A percentile compares a stretch with the other conserved stretches of the same genome.
These are phyloP conservation scores for Populus euphratica DNA, from an alignment of 345 rosid genomes.

Conservation along the genomic window DNA sequence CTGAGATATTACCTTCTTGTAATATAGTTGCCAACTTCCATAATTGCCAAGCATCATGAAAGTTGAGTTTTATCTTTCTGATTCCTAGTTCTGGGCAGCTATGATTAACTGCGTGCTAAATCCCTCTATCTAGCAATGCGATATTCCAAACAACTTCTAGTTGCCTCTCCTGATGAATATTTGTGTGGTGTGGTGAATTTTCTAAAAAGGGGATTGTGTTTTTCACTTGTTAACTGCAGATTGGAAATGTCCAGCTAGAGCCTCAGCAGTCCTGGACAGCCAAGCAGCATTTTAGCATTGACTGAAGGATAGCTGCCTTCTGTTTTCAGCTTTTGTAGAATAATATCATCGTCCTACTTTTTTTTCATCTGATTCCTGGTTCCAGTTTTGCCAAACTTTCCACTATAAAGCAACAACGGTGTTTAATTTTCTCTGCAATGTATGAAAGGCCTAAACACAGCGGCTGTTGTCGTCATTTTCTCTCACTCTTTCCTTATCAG, in stretches of 20 bases:
- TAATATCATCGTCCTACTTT: background rate
- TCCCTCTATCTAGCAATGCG: background rate
- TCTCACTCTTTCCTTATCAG: no score
- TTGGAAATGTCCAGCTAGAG: slow-evolving; percentile 67
- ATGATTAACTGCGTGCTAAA: background rate
- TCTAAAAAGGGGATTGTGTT: background rate
- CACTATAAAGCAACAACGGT: background rate
- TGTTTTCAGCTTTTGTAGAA: background rate
- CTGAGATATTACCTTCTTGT: background rate
- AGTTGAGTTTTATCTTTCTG: background rate
- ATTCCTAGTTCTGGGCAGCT: background rate
- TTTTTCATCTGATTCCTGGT: background rate
- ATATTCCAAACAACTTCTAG: background rate
- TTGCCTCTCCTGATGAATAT: background rate
- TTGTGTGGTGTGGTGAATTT: background rate
- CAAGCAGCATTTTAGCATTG: slow-evolving; percentile 61
- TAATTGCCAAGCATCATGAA: background rate
- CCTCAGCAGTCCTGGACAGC: slow-evolving; percentile 83
- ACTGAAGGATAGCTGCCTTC: slow-evolving; percentile 28
- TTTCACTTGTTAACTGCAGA: slow-evolving; percentile 43
- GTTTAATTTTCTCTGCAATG: no score
- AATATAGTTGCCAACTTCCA: background rate
- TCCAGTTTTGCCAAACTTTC: background rate
- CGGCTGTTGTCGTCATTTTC: no score
- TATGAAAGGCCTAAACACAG: no score